phyloP scores from a whole-genome alignment of 2,329 filamentous ascomycete species.

The Neofusicoccum laricinum region DNA sequence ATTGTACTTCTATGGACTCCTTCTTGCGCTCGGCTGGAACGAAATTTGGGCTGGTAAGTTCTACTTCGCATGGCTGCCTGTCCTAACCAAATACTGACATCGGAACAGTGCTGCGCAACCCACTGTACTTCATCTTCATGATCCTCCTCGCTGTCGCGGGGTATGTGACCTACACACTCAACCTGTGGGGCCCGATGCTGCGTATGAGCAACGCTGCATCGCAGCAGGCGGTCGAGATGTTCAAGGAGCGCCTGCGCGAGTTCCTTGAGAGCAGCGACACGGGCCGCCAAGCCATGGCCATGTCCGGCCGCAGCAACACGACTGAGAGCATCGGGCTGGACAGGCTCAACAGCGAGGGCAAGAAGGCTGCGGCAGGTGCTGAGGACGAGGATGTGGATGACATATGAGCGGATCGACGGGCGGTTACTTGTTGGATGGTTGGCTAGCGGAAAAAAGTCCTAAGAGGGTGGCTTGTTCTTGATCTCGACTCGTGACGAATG shows the following conservation, averaged over 20 bases:
- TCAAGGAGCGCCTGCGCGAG: constrained; percentile 85
- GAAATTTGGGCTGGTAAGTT: constrained; percentile 86
- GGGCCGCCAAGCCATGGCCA: constrained; percentile 76
- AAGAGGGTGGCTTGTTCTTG: neutral
- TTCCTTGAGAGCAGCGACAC: constrained; percentile 87
- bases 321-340: constrained; percentile 11
- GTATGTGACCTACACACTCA: constrained; percentile 90
- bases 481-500: constrained; percentile 29
- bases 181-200: constrained; percentile 92
- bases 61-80: neutral
- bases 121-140: constrained; percentile 85
- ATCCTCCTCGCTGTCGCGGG: constrained; percentile 72
- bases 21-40: constrained; percentile 96
- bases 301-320: constrained; percentile 41
- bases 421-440: neutral
- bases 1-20: constrained; percentile 86
- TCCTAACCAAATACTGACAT: neutral
- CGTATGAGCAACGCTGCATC: constrained; percentile 91
- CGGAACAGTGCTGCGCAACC: constrained; percentile 79
- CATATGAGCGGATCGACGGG: neutral
- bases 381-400: constrained; percentile 10
- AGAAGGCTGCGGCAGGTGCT: neutral
- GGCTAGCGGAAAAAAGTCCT: constrained; percentile 34
- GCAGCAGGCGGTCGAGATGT: constrained; percentile 82
- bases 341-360: constrained; percentile 2